Percentiles rank a stretch among this genome's conserved stretches.
These are phyloP conservation scores for Phylloporus sp. DNA, from an alignment of 768 basidiomycete genomes.

Conservation along the genomic window DNA sequence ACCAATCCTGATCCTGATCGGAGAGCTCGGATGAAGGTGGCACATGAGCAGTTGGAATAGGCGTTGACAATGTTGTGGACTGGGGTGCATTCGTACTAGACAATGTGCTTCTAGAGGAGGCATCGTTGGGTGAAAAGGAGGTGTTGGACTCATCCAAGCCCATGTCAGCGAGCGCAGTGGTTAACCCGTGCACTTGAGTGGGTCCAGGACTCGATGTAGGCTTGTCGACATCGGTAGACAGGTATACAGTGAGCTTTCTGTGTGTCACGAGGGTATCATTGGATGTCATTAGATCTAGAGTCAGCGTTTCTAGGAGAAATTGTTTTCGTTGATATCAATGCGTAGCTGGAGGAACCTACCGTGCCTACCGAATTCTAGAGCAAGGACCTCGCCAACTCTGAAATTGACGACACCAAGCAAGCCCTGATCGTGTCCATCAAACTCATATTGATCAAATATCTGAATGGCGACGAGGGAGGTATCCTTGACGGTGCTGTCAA, in stretches of 20 bases:
- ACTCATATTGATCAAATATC: conserved; percentile 98
- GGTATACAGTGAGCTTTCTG: conserved; percentile 93
- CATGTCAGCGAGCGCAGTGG: conserved; percentile 57
- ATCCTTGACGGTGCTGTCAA: conserved; percentile 95
- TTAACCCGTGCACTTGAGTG: conserved; percentile 59
- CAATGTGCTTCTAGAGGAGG: conserved; percentile 36
- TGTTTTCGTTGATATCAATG: not conserved
- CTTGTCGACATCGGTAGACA: conserved; percentile 85
- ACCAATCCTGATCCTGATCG: conserved; percentile 31
- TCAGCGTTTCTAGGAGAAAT: conserved; percentile 76
- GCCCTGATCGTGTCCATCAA: conserved; percentile 96
- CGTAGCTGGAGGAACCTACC: conserved; percentile 53
- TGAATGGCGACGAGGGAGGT: conserved; percentile 97
- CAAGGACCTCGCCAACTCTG: conserved; percentile 83
- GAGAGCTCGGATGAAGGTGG: conserved; percentile 21
- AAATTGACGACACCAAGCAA: conserved; percentile 98
- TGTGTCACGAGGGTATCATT: conserved; percentile 97
- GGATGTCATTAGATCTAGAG: conserved; percentile 95
- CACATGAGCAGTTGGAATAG: conserved; percentile 37
- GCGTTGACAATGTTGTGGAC: conserved; percentile 36
- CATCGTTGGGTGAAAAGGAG: conserved; percentile 50
- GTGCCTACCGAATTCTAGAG: conserved; percentile 91
- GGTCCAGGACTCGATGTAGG: conserved; percentile 84
- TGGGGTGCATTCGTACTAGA: conserved; percentile 67
- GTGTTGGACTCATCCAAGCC: conserved; percentile 55